Evolutionary conservation across 768 basidiomycete genomes (phyloP).

Genomic region (Macrolepiota albuminosa): DNA sequence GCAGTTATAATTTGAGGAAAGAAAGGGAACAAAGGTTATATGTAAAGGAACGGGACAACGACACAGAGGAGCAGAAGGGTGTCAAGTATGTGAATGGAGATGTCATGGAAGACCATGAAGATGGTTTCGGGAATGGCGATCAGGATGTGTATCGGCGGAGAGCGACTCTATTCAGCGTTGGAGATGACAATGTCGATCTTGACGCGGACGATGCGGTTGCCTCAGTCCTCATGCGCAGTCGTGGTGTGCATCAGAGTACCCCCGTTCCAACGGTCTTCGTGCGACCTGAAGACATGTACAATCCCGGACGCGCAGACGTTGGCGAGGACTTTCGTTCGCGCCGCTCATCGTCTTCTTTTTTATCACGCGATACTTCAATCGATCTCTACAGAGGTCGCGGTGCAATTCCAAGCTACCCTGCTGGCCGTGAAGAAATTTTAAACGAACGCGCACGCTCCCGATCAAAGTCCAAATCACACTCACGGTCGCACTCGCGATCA

Average conservation of each 20-base stretch:
- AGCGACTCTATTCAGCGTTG: slow-evolving; percentile 15
- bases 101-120: slow-evolving; percentile 21
- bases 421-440: slow-evolving; percentile 2
- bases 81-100: slow-evolving; percentile 8
- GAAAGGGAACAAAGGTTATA: slow-evolving; percentile 15
- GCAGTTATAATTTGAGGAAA: slow-evolving; percentile 28
- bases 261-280: slow-evolving; percentile 19
- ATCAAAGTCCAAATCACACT: slow-evolving; percentile 25
- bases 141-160: slow-evolving; percentile 14
- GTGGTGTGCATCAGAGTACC: slow-evolving; percentile 11
- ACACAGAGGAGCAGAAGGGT: slow-evolving; percentile 5
- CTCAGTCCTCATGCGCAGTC: slow-evolving; percentile 8
- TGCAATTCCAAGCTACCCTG: slow-evolving; percentile 1
- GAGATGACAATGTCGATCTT: slow-evolving; percentile 13
- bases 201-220: slow-evolving; percentile 13
- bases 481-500: slow-evolving; percentile 33
- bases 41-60: slow-evolving; percentile 16
- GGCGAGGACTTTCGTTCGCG: slow-evolving; percentile 41
- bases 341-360: slow-evolving; percentile 14
- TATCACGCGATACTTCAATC: not conserved
- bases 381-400: slow-evolving; percentile 14
- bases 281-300: slow-evolving; percentile 43
- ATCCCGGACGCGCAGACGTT: slow-evolving; percentile 55
- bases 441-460: slow-evolving; percentile 12
- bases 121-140: slow-evolving; percentile 18